phyloP scores from a whole-genome alignment of 805 yeast species.

The Spathaspora hagerdaliae region DNA sequence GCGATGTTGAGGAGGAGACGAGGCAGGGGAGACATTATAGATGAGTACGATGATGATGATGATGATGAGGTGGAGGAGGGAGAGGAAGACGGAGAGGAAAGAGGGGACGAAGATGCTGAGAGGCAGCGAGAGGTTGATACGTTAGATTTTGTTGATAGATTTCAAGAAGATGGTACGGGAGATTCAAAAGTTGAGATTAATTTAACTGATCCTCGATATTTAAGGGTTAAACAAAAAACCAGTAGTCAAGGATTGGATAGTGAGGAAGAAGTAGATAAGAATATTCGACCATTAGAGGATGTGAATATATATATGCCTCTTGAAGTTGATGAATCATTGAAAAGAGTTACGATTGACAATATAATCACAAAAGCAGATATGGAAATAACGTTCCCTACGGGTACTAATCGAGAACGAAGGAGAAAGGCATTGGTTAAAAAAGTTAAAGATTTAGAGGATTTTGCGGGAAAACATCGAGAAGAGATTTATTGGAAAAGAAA shows the following conservation, averaged over 20 bases:
- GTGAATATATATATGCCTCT: not conserved
- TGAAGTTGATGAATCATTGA: not conserved
- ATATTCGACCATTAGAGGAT: not conserved
- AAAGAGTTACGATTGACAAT: not conserved
- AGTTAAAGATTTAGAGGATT: conserved; percentile 14
- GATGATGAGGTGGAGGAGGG: conserved; percentile 6
- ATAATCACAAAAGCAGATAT: conserved; percentile 4
- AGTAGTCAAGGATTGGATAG: not conserved
- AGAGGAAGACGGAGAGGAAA: not conserved
- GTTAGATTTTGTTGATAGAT: conserved; percentile 15
- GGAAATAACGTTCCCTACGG: conserved; percentile 12
- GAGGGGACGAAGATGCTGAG: conserved; percentile 1
- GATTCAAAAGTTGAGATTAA: conserved; percentile 5
- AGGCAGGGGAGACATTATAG: conserved; percentile 3
- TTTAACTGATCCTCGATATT: not conserved
- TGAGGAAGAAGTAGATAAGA: not conserved
- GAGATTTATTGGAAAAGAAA: conserved; percentile 19
- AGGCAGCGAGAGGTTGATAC: conserved; percentile 18
- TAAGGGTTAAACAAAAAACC: not conserved
- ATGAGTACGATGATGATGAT: conserved; percentile 7
- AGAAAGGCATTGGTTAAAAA: conserved; percentile 16
- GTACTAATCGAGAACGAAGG: conserved; percentile 19
- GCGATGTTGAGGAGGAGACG: not conserved
- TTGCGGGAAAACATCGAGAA: conserved; percentile 12
- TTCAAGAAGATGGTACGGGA: conserved; percentile 1